phyloP scores from a whole-genome alignment of 225 moss, liverwort and hornwort genomes.

The Climacium dendroides region DNA sequence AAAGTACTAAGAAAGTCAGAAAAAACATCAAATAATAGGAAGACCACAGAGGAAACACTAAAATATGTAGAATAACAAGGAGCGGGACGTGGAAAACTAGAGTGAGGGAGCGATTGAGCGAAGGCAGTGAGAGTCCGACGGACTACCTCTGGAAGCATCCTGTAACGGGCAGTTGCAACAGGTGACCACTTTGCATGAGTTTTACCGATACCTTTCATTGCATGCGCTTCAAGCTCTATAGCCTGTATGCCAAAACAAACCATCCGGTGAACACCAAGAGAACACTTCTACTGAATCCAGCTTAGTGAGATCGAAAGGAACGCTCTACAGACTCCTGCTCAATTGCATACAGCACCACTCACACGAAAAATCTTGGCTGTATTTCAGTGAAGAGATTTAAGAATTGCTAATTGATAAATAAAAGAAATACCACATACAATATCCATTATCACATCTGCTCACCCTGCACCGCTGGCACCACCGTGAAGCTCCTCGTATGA shows the following conservation, averaged over 20 bases:
- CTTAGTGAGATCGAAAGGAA: not conserved
- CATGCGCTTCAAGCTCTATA: constrained; percentile 96
- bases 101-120: not conserved
- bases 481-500: not conserved
- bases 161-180: constrained; percentile 93
- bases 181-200: constrained; percentile 99
- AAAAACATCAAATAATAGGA: not conserved
- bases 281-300: not conserved
- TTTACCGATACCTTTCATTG: constrained; percentile 86
- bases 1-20: not conserved
- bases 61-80: not conserved
- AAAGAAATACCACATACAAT: not conserved
- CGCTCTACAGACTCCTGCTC: not conserved
- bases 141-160: constrained; percentile 95
- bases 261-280: not conserved
- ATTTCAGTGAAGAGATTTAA: not conserved
- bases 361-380: not conserved
- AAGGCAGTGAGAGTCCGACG: not conserved
- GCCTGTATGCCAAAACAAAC: constrained; percentile 32
- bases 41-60: not conserved
- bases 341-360: not conserved
- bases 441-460: not conserved
- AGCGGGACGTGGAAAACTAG: not conserved
- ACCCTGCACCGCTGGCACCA: not conserved
- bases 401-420: not conserved